Evolutionary conservation across 345 rosid species (phyloP), one percentile per base, ranked within the genome.

Genomic region (Moricandia arvensis): DNA sequence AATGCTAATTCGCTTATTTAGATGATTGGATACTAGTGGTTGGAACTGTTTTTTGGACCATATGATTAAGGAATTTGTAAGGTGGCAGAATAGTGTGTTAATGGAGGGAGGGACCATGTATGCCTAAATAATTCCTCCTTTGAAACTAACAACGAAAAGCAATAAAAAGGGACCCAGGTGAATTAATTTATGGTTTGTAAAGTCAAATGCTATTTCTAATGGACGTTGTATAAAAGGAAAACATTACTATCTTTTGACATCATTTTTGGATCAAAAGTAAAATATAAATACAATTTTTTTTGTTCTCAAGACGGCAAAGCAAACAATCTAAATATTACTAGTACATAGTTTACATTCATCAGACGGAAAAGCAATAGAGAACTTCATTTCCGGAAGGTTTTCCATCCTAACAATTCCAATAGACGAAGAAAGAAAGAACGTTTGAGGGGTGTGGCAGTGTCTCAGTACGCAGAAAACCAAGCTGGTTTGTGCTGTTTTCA

Each of bases 11-110:
- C 1, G 63, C 8, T 16, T 15, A 49, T 16, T 51, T 16, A 49
- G 57, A 69, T 63, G 12, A 69, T 62, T 69, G 70, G 53, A 47
- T 47, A 45, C 57, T 63, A 64, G 75, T 77, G 71, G 75, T 70
- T 77, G 71, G 80, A 69, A 69, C 70, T 76, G 69, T 69, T 69
- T 57, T 64, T 71, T 64, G 80, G 80, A 55, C 80, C 80, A 63
- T 76, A 76, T 55, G 66, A 47, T 68, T 68, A 63, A 71, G 71
- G 67, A 77, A 70, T 71, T 71, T 71, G 71, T 43, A 43, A 63
- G 80, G 75, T 77, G 75, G 75, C 80, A 71, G 41, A 65, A 64
- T 64, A 64, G 75, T 70, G 60, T 31, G 49, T 63, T 64, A 30
- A 59, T 70, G 75, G 71, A 63, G 80, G 80, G 75, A 63, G 80